Evolutionary conservation across 192 early-diverging fungal species (phyloP).

Genomic region (Umbelopsis ramanniana): DNA sequence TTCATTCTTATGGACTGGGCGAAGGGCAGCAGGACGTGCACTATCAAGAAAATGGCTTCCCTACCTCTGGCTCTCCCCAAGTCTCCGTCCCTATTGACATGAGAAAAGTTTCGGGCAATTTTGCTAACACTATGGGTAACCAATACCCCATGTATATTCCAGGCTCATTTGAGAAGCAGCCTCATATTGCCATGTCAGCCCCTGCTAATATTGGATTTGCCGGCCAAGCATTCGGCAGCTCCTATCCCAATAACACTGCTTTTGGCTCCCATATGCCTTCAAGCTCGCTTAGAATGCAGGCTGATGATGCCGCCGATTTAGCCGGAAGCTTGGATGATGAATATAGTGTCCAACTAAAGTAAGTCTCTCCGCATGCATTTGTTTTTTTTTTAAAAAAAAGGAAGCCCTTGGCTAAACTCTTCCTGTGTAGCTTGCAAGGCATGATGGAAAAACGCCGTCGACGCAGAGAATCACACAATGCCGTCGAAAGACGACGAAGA

Average conservation of each 20-base stretch:
- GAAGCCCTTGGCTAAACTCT: background rate
- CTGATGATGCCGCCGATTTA: constrained; percentile 2
- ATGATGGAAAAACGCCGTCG: constrained; percentile 84
- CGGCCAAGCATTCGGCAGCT: constrained; percentile 37
- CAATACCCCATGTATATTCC: constrained; percentile 20
- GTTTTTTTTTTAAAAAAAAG: no score
- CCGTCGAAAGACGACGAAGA: constrained; percentile 92
- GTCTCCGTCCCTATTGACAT: constrained; percentile 15
- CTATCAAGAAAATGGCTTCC: background rate
- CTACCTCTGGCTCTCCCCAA: background rate
- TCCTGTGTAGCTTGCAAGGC: constrained; percentile 39
- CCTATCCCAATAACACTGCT: constrained; percentile 45
- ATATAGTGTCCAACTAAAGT: constrained; percentile 40
- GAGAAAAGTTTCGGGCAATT: constrained; percentile 15
- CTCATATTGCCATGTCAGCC: constrained; percentile 28
- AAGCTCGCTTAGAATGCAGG: constrained; percentile 15
- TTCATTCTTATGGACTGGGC: background rate
- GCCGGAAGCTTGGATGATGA: constrained; percentile 40
- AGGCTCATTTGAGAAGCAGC: constrained; percentile 16
- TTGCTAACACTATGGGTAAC: background rate
- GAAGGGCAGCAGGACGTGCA: constrained; percentile 1
- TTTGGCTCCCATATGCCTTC: constrained; percentile 42
- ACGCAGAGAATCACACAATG: constrained; percentile 96
- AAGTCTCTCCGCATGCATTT: no score
- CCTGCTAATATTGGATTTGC: constrained; percentile 32